Evolutionary conservation across 169 alveolate genomes (phyloP), one percentile per base, ranked within the genome.

Genomic region (Plasmodium cynomolgi): DNA sequence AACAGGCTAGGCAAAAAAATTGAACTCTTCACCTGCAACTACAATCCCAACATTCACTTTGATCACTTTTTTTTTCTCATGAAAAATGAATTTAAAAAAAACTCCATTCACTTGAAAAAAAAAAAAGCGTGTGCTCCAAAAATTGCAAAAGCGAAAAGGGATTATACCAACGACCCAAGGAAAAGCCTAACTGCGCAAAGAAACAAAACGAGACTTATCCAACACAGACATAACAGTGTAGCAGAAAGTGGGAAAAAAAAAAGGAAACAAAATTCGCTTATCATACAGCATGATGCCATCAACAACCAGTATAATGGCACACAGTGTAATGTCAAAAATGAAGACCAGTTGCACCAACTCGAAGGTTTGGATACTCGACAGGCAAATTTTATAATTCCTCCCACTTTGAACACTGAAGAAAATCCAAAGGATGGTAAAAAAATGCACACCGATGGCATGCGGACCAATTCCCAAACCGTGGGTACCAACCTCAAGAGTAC

Each of bases 81-180:
- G 94, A 88, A 88, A 79, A 79, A 58, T 88, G 94, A 88, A 79
- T 44, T 88, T 33, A 88, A 88, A 68, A 88, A 88, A 88, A 80
- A 79, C 44, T 26, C 90, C 9, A 33, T 79, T 62, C 54, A 1
- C 15, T 37, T 77, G 68, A 77, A 88, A 50, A 88, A 79, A n/a
- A 88, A 88, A 88, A 79, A 58, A 79, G 20, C 39, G 3, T 15
- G 15, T 79, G 2, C 81, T 56, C 54, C 94, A 5, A 88, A 88
- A 68, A 11, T 62, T 41, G 11, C 44, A 11, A 88, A 88, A 80
- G 37, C 72, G 20, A 88, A 88, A 79, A 88, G 47, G 77, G 90
- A 88, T 20, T 29, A 88, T 62, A 13, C 31, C 26, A 44, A 29
- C 37, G 58, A 73, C 80, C 54, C 54, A 73, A 47, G 37, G 17